Evolutionary conservation across 208 protist genomes (phyloP), one percentile per base, ranked within the genome.

Genomic region (Phytomonas francai): DNA sequence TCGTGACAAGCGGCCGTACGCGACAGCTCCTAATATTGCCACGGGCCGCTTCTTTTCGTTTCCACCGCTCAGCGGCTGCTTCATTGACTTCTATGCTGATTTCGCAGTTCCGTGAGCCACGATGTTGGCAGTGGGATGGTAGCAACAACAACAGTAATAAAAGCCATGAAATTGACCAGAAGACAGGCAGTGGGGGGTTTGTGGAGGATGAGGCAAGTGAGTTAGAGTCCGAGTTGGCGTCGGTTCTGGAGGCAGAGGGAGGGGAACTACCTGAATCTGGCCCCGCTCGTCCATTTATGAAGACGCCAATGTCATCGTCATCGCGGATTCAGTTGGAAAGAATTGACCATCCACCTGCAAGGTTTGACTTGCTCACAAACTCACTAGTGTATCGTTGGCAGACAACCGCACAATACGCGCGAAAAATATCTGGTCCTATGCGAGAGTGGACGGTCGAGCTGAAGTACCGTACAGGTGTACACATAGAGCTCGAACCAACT

Each of bases 391-490:
- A 94, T 70, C 71, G 73, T 34, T 96, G 91, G 89, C 73, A 88
- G 75, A 96, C 91, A 29, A 96, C 84, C 27, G 91, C 91, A 36
- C 57, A 39, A 27, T 67, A 78, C 14, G 86, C 88, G 19, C 88
- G 91, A 1, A 92, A 92, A 49, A 81, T 96, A 30, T 82, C 78
- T 1, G 91, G 91, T 0, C 91, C 91, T 54, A 93, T 96, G 88
- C 81, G 83, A 7, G 91, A 96, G 76, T 96, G 91, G 89, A 87
- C 87, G 32, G 79, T 85, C 5, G 88, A 96, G 82, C 76, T 96
- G 67, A 94, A 93, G 78, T 96, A 92, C 75, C 79, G 88, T 51
- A 96, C 91, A 19, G 91, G 91, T 33, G 88, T 94, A 32, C 88
- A 94, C 72, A 78, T 96, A 12, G 87, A 96, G 76, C 63, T 88